Evolutionary conservation across 768 basidiomycete genomes (phyloP), one percentile per base, ranked within the genome.

Genomic region (Symmetrospora coprosmae): DNA sequence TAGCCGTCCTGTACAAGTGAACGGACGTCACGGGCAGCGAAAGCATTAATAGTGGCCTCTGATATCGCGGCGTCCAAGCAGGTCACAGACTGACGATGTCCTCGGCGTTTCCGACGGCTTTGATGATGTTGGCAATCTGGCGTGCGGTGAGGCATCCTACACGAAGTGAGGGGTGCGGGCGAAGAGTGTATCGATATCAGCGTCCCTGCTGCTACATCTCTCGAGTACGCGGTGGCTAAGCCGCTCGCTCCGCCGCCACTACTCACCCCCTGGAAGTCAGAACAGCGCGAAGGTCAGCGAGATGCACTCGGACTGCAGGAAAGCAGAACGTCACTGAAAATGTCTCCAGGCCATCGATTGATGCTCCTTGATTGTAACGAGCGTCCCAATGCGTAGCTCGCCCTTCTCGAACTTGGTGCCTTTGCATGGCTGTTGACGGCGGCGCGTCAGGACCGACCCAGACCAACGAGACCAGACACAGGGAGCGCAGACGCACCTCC

Each of bases 1-100:
- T 78, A 92, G 19, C 90, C 90, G 69, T 96, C 90, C 35, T 92
- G 74, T 0, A n/a, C n/a, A n/a, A n/a, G n/a, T n/a, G n/a, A n/a
- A n/a, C n/a, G n/a, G n/a, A n/a, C 90, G 87, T 9, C 78, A 76
- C 0, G 81, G 75, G 9, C 37, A 38, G 37, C n/a, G 37, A 38
- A n/a, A 38, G 9, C 37, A 38, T n/a, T 9, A n/a, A 9, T 38
- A n/a, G 37, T n/a, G 37, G 9, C 9, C 11, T 9, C 37, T 38
- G 19, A 39, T 11, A n/a, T 11, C 13, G 37, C 37, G 11, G 19
- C 37, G 19, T 39, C 37, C 11, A n/a, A 39, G 19, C 37, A 39
- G 11, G 37, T n/a, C 19, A 11, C 19, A 39, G 13, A 11, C 19
- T n/a, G 19, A 11, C 55, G 3, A 58, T 28, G 19, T 58, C 39